Percentiles rank a stretch among this genome's conserved stretches.
Evolutionary conservation across 164 flowering plant genomes (phyloP).

Genomic region (Dillenia turbinata): DNA sequence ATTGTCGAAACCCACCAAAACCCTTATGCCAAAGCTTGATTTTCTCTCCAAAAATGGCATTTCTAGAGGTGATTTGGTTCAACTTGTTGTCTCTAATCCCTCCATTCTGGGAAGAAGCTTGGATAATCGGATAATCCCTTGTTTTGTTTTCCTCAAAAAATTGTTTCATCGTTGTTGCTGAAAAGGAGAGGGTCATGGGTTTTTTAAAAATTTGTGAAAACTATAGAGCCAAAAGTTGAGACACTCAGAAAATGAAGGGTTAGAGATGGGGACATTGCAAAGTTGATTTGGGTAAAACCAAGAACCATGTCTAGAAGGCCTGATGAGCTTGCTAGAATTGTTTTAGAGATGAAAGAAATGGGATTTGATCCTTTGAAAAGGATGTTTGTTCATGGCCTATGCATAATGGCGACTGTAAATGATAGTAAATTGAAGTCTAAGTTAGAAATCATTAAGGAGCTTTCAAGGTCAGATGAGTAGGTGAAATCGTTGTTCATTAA

Average conservation of each 20-base stretch:
- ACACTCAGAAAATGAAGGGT: background rate
- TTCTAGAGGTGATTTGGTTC: background rate
- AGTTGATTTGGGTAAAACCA: background rate
- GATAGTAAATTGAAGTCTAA: background rate
- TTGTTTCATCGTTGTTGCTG: background rate
- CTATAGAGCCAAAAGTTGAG: background rate
- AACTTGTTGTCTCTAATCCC: background rate
- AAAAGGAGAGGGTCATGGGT: background rate
- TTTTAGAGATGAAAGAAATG: background rate
- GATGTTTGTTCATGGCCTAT: background rate
- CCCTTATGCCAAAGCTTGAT: constrained; percentile 7
- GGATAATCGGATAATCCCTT: background rate
- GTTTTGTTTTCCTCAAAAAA: background rate
- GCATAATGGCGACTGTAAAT: background rate
- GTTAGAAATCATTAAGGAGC: background rate
- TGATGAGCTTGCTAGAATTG: background rate
- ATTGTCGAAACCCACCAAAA: background rate
- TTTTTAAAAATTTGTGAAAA: background rate
- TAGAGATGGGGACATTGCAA: background rate
- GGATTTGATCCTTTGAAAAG: background rate
- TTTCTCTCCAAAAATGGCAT: background rate
- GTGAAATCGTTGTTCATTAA: background rate
- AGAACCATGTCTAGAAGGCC: background rate
- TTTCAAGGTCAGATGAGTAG: constrained; percentile 1
- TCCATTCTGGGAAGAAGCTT: background rate